Evolutionary conservation across 148 eudicot species (phyloP).

Genomic region (Vaccinium macrocarpon): DNA sequence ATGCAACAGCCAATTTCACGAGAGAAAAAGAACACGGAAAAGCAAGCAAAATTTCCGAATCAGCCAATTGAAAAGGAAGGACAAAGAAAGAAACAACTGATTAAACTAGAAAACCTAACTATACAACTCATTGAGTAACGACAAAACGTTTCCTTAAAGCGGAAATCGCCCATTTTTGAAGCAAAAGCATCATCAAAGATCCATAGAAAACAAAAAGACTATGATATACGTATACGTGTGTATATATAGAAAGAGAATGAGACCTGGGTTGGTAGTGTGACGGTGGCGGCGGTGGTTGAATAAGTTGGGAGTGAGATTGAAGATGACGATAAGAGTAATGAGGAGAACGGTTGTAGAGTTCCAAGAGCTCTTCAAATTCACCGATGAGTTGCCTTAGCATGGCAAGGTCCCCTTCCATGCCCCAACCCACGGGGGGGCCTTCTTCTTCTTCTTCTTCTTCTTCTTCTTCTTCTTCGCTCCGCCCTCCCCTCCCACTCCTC

Average conservation of each 20-base stretch:
- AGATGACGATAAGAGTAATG: slow-evolving; percentile 21
- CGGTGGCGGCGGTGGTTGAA: slow-evolving; percentile 18
- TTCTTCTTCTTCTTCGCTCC: slow-evolving; percentile 35
- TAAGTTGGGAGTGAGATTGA: slow-evolving; percentile 18
- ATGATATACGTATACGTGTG: neutral
- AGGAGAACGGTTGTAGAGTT: slow-evolving; percentile 28
- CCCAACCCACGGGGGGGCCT: slow-evolving; percentile 14
- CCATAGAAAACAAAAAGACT: neutral
- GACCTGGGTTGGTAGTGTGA: slow-evolving; percentile 35
- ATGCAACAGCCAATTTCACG: neutral
- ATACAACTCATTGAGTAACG: neutral
- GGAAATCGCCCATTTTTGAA: neutral
- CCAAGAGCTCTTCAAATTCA: slow-evolving; percentile 53
- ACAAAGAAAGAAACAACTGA: slow-evolving; percentile 14
- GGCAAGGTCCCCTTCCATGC: slow-evolving; percentile 42
- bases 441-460: neutral
- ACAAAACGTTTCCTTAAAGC: neutral
- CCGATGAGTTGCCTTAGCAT: slow-evolving; percentile 75
- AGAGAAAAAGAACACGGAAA: neutral
- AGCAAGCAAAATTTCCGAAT: neutral
- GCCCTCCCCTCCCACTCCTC: slow-evolving; percentile 25
- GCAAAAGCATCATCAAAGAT: neutral
- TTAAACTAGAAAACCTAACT: slow-evolving; percentile 8
- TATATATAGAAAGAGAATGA: neutral
- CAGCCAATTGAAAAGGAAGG: neutral